phyloP scores from a whole-genome alignment of 1,139 yeast genomes.

The Debaryomyces nepalensis region DNA sequence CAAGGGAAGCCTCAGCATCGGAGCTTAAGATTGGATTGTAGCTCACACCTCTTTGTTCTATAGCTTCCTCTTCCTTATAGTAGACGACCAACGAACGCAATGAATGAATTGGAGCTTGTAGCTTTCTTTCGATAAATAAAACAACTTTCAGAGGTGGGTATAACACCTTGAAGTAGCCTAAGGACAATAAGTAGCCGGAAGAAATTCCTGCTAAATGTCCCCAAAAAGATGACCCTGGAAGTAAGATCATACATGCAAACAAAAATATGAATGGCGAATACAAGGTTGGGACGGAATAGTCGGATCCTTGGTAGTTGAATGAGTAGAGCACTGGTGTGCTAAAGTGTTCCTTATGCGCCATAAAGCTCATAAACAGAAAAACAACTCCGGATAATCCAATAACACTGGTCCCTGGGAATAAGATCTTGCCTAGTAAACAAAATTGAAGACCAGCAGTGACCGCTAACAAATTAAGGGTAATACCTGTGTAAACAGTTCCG shows the following conservation, averaged over 20 bases:
- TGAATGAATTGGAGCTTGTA: conserved; percentile 51
- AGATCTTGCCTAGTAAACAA: conserved; percentile 56
- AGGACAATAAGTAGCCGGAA: conserved; percentile 53
- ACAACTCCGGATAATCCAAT: conserved; percentile 78
- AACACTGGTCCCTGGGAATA: conserved; percentile 59
- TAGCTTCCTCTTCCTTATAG: conserved; percentile 60
- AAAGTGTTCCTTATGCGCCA: conserved; percentile 62
- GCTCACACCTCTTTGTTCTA: conserved; percentile 43
- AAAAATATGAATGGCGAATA: conserved; percentile 62
- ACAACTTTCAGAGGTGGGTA: conserved; percentile 72
- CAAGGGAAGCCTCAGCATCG: conserved; percentile 25
- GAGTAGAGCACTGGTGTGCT: conserved; percentile 48
- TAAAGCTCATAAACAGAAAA: conserved; percentile 70
- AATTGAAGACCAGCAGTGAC: conserved; percentile 72
- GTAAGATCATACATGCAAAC: conserved; percentile 52
- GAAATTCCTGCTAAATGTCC: conserved; percentile 64
- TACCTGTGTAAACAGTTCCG: conserved; percentile 89
- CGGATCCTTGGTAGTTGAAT: conserved; percentile 28
- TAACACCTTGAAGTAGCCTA: conserved; percentile 58
- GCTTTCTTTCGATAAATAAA: conserved; percentile 65
- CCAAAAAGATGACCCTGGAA: conserved; percentile 62
- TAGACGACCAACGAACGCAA: conserved; percentile 60
- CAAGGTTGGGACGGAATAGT: conserved; percentile 59
- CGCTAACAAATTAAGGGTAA: conserved; percentile 75
- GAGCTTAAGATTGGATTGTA: conserved; percentile 38